Evolutionary conservation across 2,329 filamentous ascomycete genomes (phyloP).

Genomic region (Fusarium falciforme): DNA sequence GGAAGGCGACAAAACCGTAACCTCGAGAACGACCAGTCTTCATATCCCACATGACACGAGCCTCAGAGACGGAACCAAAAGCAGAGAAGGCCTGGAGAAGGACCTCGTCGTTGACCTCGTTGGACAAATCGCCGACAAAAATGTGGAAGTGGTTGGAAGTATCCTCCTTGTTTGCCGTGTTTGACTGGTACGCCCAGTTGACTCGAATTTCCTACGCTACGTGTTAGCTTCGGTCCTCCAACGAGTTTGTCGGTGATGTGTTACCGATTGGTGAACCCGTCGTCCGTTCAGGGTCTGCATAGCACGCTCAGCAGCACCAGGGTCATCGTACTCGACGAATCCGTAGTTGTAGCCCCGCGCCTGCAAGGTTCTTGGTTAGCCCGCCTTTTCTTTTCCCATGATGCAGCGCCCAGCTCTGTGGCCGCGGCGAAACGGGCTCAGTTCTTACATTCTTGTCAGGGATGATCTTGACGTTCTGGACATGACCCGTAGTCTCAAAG

Average conservation of each 20-base stretch:
- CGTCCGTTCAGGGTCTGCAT: constrained; percentile 98
- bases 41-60: constrained; percentile 99
- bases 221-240: constrained; percentile 28
- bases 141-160: constrained; percentile 99
- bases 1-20: constrained; percentile 98
- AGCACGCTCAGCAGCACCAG: constrained; percentile 92
- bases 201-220: constrained; percentile 88
- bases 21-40: constrained; percentile 98
- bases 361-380: constrained; percentile 60
- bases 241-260: neutral
- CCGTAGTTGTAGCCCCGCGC: constrained; percentile 99
- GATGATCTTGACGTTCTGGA: constrained; percentile 99
- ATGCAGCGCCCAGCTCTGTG: neutral
- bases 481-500: constrained; percentile 98
- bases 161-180: constrained; percentile 93
- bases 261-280: constrained; percentile 92
- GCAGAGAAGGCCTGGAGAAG: constrained; percentile 93
- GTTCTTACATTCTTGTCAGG: constrained; percentile 96
- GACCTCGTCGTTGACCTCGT: constrained; percentile 98
- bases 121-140: constrained; percentile 96
- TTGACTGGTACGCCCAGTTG: constrained; percentile 99
- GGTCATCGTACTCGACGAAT: constrained; percentile 98
- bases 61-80: constrained; percentile 95
- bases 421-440: neutral
- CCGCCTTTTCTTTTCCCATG: constrained; percentile 4